phyloP scores from a whole-genome alignment of 2,329 filamentous ascomycete species.

The Ophiostoma sp. region DNA sequence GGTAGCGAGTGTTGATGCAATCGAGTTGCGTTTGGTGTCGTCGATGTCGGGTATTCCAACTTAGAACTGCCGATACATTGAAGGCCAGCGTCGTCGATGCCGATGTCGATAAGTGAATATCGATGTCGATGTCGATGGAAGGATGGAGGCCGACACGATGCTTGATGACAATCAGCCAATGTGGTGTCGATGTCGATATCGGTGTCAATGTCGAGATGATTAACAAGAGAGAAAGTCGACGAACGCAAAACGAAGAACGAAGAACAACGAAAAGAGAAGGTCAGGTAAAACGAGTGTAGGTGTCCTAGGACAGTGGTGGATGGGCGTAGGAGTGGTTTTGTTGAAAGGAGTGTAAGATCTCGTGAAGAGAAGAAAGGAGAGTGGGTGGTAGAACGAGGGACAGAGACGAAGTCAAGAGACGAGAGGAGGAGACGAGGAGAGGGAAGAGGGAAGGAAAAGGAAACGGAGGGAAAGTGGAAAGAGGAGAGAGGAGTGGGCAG shows the following conservation, averaged over 20 bases:
- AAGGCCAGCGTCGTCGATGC: background rate
- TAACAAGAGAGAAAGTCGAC: background rate
- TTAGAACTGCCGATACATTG: conserved; percentile 24
- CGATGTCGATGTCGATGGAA: background rate
- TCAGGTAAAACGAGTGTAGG: conserved; percentile 20
- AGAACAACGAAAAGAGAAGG: background rate
- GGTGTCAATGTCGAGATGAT: background rate
- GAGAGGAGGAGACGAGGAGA: conserved; percentile 14
- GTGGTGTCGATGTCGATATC: too few species aligned
- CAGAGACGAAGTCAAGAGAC: conserved; percentile 3
- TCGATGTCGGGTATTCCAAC: conserved; percentile 6
- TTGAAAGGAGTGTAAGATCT: conserved; percentile 21
- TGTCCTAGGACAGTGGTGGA: conserved; percentile 15
- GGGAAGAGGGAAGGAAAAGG: conserved; percentile 19
- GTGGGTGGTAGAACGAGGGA: conserved; percentile 13
- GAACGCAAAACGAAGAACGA: conserved; percentile 14
- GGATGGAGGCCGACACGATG: background rate
- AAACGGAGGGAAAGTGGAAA: conserved; percentile 15
- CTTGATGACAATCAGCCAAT: background rate
- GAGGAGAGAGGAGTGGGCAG: conserved; percentile 2
- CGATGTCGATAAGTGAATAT: background rate
- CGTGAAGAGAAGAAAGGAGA: conserved; percentile 14
- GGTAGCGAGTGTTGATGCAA: background rate
- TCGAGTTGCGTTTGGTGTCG: background rate
- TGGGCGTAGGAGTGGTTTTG: conserved; percentile 16